Evolutionary conservation across 2,329 filamentous ascomycete species (phyloP), one percentile per base, ranked within the genome.

Genomic region (Dendryphion nanum): DNA sequence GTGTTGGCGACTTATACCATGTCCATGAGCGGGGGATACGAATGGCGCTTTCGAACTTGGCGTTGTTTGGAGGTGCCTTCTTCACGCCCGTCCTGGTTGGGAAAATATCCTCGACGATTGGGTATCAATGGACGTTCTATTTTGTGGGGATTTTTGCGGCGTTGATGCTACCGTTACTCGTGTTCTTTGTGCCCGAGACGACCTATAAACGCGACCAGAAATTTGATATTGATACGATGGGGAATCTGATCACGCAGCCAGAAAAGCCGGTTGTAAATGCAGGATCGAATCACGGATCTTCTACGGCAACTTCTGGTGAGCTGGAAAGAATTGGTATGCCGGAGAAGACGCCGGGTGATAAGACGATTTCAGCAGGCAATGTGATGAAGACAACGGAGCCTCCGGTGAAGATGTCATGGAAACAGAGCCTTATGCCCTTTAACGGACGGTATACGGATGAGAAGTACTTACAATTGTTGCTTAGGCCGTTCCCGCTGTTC

Each of bases 121-220:
- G 82, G n/a, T 95, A 89, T 84, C 70, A 79, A 60, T 95, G 89
- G 89, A 85, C 83, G 0, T 96, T 96, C 59, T 89, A 90, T 64
- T 78, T 96, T 29, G 81, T 95, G 12, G 81, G 89, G 42, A 95
- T 96, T 50, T 94, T 95, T 66, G 77, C 82, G 30, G 87, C 75
- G 4, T 74, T 71, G 5, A 79, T 83, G 38, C 68, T 96, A 4
- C 82, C 88, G 0, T 68, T 85, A 8, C 70, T 95, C 15, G 70
- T 93, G 43, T 77, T 95, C 48, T 81, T 90, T 48, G 87, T 87
- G 33, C 91, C 91, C 0, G 91, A 96, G 67, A 95, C 87, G 1
- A 82, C 89, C 1, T 96, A 81, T 59, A 74, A 75, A 23, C 78
- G 90, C 18, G 78, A 85, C 6, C 67, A 74, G 3, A 66, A 71